Base-by-base conservation (phyloP, 371 early-diverging fungal species). In the Rhizomucor miehei region DNA sequence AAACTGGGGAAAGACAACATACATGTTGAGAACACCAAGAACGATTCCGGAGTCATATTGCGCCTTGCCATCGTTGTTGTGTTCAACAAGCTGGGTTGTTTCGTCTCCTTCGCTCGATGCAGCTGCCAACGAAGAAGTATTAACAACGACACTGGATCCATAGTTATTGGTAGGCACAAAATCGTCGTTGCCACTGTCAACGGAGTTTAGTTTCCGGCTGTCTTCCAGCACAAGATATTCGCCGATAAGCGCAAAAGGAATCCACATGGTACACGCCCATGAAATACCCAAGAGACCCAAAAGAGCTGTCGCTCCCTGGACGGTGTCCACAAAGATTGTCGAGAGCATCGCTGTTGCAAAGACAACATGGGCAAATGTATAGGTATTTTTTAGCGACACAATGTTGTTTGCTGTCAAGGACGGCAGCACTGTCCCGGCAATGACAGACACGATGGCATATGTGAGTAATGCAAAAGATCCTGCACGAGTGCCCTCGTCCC, bases 11-110 rank as follows among this genome's bases (percentile, higher is more conserved):
- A 89, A 66, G 14, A 89, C 89, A 49, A 91, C 82, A 55, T 88
- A 89, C 68, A 89, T 80, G 59, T 91, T 90, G 62, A 87, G 89
- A 6, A 91, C 87, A 6, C 90, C 92, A 8, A 91, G 62, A 1
- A 89, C 78, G 62, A 87, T 71, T 4, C 91, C 90, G 0, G 80
- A 77, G 37, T 75, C 75, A 35, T 66, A 67, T 17, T 73, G 66
- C 21, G 60, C 56, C 19, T 55, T 49, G 29, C 29, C 8, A 8
- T 29, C 29, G 10, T 43, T 52, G 9, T 6, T 29, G 10, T 53
- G 14, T 11, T 16, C 14, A 10, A 57, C 39, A 1, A 38, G 56
- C 0, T 14, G 16, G n/a, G 21, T 6, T 24, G 51, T 34, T 43
- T 58, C 52, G 2, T 56, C 57, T 11, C 60, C 46, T 36, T 58